Percentiles rank a stretch among this genome's conserved stretches.
Conservation (phyloP, 2,329 filamentous ascomycete species). For the Diaporthe ilicicola region DNA sequence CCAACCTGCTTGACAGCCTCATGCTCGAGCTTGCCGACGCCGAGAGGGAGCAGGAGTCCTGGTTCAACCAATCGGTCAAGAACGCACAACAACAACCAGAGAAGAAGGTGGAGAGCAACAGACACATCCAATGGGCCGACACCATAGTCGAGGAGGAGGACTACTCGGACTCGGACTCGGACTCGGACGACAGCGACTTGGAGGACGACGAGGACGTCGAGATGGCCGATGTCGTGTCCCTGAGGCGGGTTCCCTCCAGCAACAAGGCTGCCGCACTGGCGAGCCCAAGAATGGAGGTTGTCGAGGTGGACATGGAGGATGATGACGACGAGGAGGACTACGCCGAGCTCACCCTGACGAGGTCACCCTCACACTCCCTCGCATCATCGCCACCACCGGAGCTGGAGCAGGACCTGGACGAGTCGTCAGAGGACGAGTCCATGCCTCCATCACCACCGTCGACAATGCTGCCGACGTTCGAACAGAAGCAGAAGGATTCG, state of each 20-base stretch:
- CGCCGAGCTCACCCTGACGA: slow-evolving; percentile 71
- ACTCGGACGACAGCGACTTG: slow-evolving; percentile 52
- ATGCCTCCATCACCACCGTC: slow-evolving; percentile 77
- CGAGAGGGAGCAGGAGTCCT: slow-evolving; percentile 93
- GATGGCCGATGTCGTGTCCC: slow-evolving; percentile 58
- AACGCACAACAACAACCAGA: slow-evolving; percentile 60
- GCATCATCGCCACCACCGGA: slow-evolving; percentile 70
- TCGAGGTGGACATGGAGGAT: slow-evolving; percentile 51
- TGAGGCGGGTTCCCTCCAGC: slow-evolving; percentile 56
- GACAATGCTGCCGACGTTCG: slow-evolving; percentile 65
- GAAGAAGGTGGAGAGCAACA: slow-evolving; percentile 64
- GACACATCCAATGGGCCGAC: slow-evolving; percentile 89
- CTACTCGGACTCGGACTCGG: slow-evolving; percentile 65
- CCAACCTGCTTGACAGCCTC: slow-evolving; percentile 95
- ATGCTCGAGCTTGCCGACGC: slow-evolving; percentile 92
- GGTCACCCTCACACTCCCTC: slow-evolving; percentile 67
- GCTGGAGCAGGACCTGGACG: slow-evolving; percentile 72
- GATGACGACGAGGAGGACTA: slow-evolving; percentile 73
- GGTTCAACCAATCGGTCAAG: slow-evolving; percentile 96
- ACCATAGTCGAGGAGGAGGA: slow-evolving; percentile 77
- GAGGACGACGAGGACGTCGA: slow-evolving; percentile 68
- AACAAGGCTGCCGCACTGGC: slow-evolving; percentile 41
- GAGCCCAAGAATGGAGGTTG: slow-evolving; percentile 47
- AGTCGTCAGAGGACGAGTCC: slow-evolving; percentile 74
- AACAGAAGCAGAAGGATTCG: slow-evolving; percentile 61